Percentiles rank a stretch among this genome's conserved stretches.
phyloP scores from a whole-genome alignment of 2,329 filamentous ascomycete genomes.

The Thyridium curvatum region DNA sequence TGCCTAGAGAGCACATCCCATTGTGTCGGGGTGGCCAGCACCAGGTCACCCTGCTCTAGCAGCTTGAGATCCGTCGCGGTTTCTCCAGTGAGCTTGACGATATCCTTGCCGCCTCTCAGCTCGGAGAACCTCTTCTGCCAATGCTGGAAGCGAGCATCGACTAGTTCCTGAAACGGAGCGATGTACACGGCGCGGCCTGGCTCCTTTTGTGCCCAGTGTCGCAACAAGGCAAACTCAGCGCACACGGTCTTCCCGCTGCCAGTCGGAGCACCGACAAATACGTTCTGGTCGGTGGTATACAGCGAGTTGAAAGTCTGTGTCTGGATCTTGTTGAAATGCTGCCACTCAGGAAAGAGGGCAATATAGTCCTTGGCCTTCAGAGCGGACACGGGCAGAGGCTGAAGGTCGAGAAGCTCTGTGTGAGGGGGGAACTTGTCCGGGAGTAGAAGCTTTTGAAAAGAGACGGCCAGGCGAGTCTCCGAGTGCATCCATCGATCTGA shows the following conservation, averaged over 20 bases:
- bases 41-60: constrained; percentile 78
- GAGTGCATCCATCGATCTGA: constrained; percentile 99
- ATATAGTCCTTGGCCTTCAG: constrained; percentile 81
- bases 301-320: constrained; percentile 95
- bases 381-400: constrained; percentile 73
- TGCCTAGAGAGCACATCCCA: constrained; percentile 96
- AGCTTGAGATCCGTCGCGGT: constrained; percentile 85
- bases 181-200: constrained; percentile 84
- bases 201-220: constrained; percentile 67
- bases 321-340: constrained; percentile 93
- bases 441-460: constrained; percentile 89
- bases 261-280: constrained; percentile 86
- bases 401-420: constrained; percentile 85
- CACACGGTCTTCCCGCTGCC: constrained; percentile 96
- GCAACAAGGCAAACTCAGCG: constrained; percentile 86
- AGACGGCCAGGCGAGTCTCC: constrained; percentile 86
- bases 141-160: constrained; percentile 74
- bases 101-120: constrained; percentile 75
- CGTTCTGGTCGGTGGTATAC: constrained; percentile 86
- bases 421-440: constrained; percentile 95
- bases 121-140: constrained; percentile 74
- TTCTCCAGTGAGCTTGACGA: constrained; percentile 91
- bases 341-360: constrained; percentile 74
- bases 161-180: constrained; percentile 87
- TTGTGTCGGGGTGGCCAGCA: constrained; percentile 86